phyloP scores from a whole-genome alignment of 2,329 filamentous ascomycete species.

The Dactylellina sp. region DNA sequence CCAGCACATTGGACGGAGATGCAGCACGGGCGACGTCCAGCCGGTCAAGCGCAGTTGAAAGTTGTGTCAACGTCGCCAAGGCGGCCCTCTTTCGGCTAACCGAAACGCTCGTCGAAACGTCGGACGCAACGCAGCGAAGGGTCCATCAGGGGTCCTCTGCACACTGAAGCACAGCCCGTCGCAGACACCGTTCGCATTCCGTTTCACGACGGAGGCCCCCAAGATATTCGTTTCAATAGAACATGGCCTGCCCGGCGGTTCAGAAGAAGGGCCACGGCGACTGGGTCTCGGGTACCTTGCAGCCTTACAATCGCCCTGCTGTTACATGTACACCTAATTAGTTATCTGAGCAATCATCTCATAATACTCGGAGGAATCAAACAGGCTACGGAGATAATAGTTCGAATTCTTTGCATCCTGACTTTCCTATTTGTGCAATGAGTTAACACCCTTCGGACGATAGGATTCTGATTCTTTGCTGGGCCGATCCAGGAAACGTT shows the following conservation, averaged over 20 bases:
- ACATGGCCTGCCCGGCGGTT: slow-evolving; percentile 5
- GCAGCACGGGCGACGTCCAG: background rate
- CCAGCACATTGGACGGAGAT: no score
- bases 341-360: background rate
- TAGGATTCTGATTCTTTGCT: slow-evolving; percentile 4
- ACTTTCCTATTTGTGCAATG: slow-evolving; percentile 3
- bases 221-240: slow-evolving; percentile 36
- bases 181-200: slow-evolving; percentile 40
- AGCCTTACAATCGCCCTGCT: background rate
- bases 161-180: slow-evolving; percentile 47
- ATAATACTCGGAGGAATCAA: background rate
- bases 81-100: slow-evolving; percentile 31
- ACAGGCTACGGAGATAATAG: slow-evolving; percentile 6
- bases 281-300: background rate
- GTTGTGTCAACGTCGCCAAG: slow-evolving; percentile 29
- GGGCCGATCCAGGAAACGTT: background rate
- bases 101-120: slow-evolving; percentile 56
- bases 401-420: background rate
- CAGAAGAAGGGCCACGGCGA: background rate
- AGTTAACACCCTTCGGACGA: no score
- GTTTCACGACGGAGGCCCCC: slow-evolving; percentile 40
- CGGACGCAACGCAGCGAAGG: slow-evolving; percentile 35
- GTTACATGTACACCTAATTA: no score
- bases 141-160: slow-evolving; percentile 13
- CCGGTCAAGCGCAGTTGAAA: background rate